Conservation (phyloP, 148 eudicot species). For the Chenopodium berlandieri region DNA sequence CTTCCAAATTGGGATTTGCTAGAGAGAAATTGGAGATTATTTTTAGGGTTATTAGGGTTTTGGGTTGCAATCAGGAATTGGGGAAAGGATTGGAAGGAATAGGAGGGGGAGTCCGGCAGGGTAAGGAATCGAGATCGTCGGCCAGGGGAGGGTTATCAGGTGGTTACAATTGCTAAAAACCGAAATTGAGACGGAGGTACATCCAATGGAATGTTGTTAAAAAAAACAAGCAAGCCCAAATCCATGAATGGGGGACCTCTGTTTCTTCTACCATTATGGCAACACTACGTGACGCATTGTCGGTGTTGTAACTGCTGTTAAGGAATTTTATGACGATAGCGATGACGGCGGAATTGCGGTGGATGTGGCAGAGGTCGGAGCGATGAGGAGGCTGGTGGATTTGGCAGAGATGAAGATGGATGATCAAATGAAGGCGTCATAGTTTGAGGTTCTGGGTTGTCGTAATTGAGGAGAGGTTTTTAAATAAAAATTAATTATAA, state of each 20-base stretch:
- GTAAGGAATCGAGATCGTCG: too few species aligned
- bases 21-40: too few species aligned
- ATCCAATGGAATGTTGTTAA: slow-evolving; percentile 81
- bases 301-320: slow-evolving; percentile 68
- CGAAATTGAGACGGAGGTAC: slow-evolving; percentile 59
- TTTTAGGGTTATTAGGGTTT: too few species aligned
- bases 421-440: slow-evolving; percentile 45
- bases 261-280: slow-evolving; percentile 94
- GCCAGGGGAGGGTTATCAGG: too few species aligned
- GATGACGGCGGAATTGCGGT: slow-evolving; percentile 57
- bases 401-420: slow-evolving; percentile 72
- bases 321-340: slow-evolving; percentile 56
- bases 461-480: slow-evolving; percentile 36
- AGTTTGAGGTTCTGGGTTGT: slow-evolving; percentile 59
- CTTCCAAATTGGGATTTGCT: too few species aligned
- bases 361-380: slow-evolving; percentile 76
- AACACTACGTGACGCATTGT: slow-evolving; percentile 56
- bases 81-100: too few species aligned
- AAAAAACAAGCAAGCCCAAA: slow-evolving; percentile 84
- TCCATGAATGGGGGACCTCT: slow-evolving; percentile 65
- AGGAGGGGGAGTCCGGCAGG: too few species aligned
- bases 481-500: too few species aligned
- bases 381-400: slow-evolving; percentile 61
- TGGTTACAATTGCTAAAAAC: slow-evolving; percentile 58
- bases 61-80: too few species aligned